Evolutionary conservation across 2,329 filamentous ascomycete species (phyloP).

Genomic region (Zarea fungicola): DNA sequence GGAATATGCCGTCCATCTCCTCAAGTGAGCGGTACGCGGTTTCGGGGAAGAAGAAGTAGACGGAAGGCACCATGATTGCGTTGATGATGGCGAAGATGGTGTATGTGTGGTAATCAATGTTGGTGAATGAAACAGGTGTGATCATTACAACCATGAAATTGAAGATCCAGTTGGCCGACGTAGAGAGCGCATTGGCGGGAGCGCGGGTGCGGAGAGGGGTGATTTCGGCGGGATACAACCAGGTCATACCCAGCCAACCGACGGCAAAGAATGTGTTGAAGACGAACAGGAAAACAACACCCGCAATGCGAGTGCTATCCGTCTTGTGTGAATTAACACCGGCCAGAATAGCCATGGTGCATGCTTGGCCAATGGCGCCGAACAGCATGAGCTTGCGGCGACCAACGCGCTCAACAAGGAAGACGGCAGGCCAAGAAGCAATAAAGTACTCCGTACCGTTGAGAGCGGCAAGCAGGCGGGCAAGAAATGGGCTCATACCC

Average conservation of each 20-base stretch:
- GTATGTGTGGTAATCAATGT: slow-evolving; percentile 56
- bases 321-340: slow-evolving; percentile 49
- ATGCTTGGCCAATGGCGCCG: slow-evolving; percentile 57
- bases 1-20: slow-evolving; percentile 62
- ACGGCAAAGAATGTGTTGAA: slow-evolving; percentile 55
- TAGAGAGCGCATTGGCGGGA: slow-evolving; percentile 52
- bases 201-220: slow-evolving; percentile 63
- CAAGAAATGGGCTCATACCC: slow-evolving; percentile 47
- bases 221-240: slow-evolving; percentile 63
- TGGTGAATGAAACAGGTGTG: slow-evolving; percentile 53
- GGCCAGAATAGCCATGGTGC: slow-evolving; percentile 58
- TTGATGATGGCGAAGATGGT: slow-evolving; percentile 64
- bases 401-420: slow-evolving; percentile 61
- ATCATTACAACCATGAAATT: slow-evolving; percentile 62
- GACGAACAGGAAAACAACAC: slow-evolving; percentile 62
- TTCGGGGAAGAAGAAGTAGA: slow-evolving; percentile 61
- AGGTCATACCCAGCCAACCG: slow-evolving; percentile 54
- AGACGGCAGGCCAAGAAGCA: slow-evolving; percentile 56
- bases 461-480: slow-evolving; percentile 49
- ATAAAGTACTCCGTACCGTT: slow-evolving; percentile 50
- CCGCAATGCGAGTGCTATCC: slow-evolving; percentile 50
- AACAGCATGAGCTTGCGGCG: slow-evolving; percentile 68
- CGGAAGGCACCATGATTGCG: slow-evolving; percentile 50
- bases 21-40: slow-evolving; percentile 59
- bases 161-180: slow-evolving; percentile 56